Percentiles rank a stretch among this genome's conserved stretches.
Conservation (phyloP, 2,329 filamentous ascomycete species). For the Fusarium illudens region DNA sequence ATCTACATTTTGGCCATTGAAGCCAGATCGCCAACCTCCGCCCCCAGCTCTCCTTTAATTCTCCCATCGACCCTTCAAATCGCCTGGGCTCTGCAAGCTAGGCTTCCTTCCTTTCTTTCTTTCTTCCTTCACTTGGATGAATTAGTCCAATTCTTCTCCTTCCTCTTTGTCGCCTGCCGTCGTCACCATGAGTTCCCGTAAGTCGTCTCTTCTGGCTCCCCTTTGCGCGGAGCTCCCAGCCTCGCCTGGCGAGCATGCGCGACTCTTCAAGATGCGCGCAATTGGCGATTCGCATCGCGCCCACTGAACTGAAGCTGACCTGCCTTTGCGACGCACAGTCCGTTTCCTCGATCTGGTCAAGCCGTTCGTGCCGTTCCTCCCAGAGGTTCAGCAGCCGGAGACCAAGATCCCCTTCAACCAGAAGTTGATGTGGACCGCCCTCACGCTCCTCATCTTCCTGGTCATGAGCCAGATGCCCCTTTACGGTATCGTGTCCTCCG, state of each 20-base stretch:
- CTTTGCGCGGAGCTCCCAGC: slow-evolving; percentile 29
- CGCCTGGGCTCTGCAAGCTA: slow-evolving; percentile 52
- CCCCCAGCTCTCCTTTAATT: slow-evolving; percentile 49
- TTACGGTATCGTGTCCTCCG: slow-evolving; percentile 98
- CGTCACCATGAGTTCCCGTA: slow-evolving; percentile 65
- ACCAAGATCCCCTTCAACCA: slow-evolving; percentile 99
- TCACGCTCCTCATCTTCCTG: slow-evolving; percentile 97
- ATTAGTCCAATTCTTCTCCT: slow-evolving; percentile 51
- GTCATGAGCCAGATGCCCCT: slow-evolving; percentile 99
- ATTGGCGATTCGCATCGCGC: slow-evolving; percentile 35
- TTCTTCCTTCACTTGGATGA: slow-evolving; percentile 51
- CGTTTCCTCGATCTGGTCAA: slow-evolving; percentile 99
- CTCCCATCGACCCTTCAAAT: slow-evolving; percentile 45
- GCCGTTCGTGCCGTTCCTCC: slow-evolving; percentile 98
- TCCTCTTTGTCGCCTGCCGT: slow-evolving; percentile 47
- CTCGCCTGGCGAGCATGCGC: slow-evolving; percentile 27
- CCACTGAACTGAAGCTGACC: slow-evolving; percentile 40
- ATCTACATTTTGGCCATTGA: slow-evolving; percentile 54
- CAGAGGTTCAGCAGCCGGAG: slow-evolving; percentile 98
- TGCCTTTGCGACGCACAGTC: slow-evolving; percentile 63
- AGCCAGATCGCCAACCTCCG: slow-evolving; percentile 55
- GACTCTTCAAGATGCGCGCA: slow-evolving; percentile 33
- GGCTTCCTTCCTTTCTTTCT: slow-evolving; percentile 43
- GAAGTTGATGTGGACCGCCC: slow-evolving; percentile 93
- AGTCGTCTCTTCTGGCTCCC: slow-evolving; percentile 46